Evolutionary conservation across 257 asterid species (phyloP), one percentile per base, ranked within the genome.

Genomic region (Mentha longifolia): DNA sequence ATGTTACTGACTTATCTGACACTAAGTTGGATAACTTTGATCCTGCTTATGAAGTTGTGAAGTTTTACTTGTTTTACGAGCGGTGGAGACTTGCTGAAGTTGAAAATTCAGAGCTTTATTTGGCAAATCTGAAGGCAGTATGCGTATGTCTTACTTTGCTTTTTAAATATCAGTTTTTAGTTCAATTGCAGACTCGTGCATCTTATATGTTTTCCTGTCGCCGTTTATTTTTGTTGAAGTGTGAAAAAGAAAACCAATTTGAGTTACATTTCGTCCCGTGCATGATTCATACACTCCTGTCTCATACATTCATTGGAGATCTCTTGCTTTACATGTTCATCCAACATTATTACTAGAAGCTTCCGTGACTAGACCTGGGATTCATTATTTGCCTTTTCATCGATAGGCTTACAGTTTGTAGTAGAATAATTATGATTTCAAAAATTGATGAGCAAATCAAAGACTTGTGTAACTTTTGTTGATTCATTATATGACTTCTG

Each of bases 21-120:
- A 16, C 93, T 39, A 86, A 85, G 85, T 39, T 78, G 84, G 97
- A 92, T 56, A 83, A 71, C 31, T 84, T 89, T 51, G 95, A 89
- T 79, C 98, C 98, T 19, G 79, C 97, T 59, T 83, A 84, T 83
- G 97, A 95, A 81, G 90, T 90, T 41, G 99, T 95, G 79, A 90
- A 87, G 68, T 77, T 88, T 78, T 85, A 84, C 80, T 72, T 95
- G 77, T 88, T 91, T 68, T 76, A 82, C 13, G 99, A 95, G 83
- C 85, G 81, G 76, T 95, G 99, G 98, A 83, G 98, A 77, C 97
- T 93, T 45, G 99, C 89, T 63, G 99, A 95, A 77, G 75, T 90
- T 72, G 89, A 87, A 54, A 85, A 90, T 33, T 85, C 91, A 6
- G 99, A 89, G 83, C 59, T 82, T 55, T 81, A 71, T 71, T 65